A percentile compares a stretch with the other conserved stretches of the same genome.
Conservation (phyloP, 345 rosid species). For the Clarkia xantiana region DNA sequence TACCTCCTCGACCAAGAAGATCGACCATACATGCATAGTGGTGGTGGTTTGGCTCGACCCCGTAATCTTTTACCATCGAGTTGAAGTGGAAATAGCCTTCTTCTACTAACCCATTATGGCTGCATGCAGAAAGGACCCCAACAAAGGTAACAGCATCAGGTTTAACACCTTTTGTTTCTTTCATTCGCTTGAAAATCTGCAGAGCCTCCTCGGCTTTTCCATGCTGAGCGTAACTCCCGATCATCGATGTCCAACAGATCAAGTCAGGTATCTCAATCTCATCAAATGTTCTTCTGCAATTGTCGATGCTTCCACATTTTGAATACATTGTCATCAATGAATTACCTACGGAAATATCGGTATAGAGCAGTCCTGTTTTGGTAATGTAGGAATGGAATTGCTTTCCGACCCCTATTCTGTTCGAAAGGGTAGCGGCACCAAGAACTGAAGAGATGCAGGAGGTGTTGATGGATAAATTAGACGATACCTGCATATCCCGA, state of each 20-base stretch:
- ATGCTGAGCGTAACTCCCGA: constrained; percentile 57
- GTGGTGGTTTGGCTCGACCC: constrained; percentile 40
- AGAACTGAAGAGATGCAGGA: constrained; percentile 42
- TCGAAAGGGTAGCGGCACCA: constrained; percentile 26
- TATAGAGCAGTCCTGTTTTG: constrained; percentile 36
- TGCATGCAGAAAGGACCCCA: constrained; percentile 60
- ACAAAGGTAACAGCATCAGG: constrained; percentile 62
- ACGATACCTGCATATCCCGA: constrained; percentile 22
- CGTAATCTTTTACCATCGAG: constrained; percentile 45
- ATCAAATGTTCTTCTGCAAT: constrained; percentile 38
- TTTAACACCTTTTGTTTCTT: constrained; percentile 20
- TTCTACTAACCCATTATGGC: constrained; percentile 56
- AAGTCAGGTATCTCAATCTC: constrained; percentile 50
- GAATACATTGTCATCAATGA: constrained; percentile 58
- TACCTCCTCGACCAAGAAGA: constrained; percentile 69
- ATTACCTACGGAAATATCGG: constrained; percentile 51
- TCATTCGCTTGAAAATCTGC: constrained; percentile 36
- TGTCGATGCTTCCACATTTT: constrained; percentile 50
- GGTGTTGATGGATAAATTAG: constrained; percentile 33
- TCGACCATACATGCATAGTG: constrained; percentile 75
- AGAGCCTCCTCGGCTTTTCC: constrained; percentile 58
- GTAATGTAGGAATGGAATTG: constrained; percentile 45
- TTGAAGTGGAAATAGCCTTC: constrained; percentile 46
- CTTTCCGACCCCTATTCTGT: constrained; percentile 33
- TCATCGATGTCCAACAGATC: constrained; percentile 58